phyloP scores from a whole-genome alignment of 768 basidiomycete genomes.

The Hemileccinum impolitum region DNA sequence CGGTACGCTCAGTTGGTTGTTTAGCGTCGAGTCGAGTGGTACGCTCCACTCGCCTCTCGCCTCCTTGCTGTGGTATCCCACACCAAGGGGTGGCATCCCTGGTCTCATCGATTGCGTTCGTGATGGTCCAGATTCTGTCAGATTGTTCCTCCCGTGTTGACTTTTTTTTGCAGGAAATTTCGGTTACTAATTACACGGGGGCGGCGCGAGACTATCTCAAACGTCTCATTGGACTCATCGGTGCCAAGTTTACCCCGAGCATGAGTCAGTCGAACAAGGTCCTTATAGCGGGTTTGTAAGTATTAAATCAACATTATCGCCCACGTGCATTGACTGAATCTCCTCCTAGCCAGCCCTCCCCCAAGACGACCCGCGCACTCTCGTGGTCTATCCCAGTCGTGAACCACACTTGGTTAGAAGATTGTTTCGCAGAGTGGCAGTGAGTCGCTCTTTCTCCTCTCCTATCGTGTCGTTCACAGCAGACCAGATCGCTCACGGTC shows the following conservation, averaged over 20 bases:
- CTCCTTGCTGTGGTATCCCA: constrained; percentile 82
- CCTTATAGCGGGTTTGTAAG: constrained; percentile 82
- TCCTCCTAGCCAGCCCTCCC: constrained; percentile 33
- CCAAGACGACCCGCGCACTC: constrained; percentile 69
- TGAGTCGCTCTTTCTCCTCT: not conserved
- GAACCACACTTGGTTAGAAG: constrained; percentile 90
- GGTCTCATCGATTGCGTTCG: constrained; percentile 62
- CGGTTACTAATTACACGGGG: constrained; percentile 88
- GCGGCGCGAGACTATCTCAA: constrained; percentile 85
- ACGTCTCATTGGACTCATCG: constrained; percentile 72
- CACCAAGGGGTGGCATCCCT: constrained; percentile 57
- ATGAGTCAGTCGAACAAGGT: constrained; percentile 77
- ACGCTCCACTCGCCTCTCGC: constrained; percentile 60
- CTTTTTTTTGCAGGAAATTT: constrained; percentile 57
- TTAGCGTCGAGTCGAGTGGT: constrained; percentile 68
- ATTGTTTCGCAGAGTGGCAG: constrained; percentile 82
- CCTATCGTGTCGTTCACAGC: not conserved
- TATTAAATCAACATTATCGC: constrained; percentile 5
- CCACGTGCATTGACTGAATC: not conserved
- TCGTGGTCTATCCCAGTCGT: constrained; percentile 84
- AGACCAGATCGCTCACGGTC: constrained; percentile 47
- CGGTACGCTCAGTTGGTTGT: constrained; percentile 81
- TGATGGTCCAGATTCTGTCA: constrained; percentile 1
- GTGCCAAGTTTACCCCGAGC: constrained; percentile 76
- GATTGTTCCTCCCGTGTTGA: not conserved